These are phyloP conservation scores for Russula ochroleuca DNA, from an alignment of 768 basidiomycete genomes.

Conservation along the genomic window DNA sequence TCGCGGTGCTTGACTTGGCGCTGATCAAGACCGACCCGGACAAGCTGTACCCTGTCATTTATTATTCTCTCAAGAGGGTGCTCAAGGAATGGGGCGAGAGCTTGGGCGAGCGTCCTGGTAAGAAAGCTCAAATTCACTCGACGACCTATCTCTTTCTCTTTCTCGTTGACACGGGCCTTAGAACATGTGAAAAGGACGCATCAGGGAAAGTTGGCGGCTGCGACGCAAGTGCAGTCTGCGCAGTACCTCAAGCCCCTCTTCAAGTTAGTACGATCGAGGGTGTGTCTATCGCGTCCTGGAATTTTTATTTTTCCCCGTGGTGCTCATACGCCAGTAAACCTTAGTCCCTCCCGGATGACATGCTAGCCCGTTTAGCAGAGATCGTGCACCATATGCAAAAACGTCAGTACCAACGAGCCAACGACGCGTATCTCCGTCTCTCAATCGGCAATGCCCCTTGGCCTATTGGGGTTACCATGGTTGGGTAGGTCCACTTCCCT, in stretches of 20 bases:
- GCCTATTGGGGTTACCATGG: slow-evolving; percentile 99
- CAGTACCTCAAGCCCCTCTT: slow-evolving; percentile 97
- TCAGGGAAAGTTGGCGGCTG: slow-evolving; percentile 91
- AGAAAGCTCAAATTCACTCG: slow-evolving; percentile 27
- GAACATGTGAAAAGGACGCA: slow-evolving; percentile 83
- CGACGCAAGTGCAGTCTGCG: slow-evolving; percentile 91
- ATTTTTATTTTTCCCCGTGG: neutral
- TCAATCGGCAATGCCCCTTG: slow-evolving; percentile 99
- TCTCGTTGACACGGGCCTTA: slow-evolving; percentile 32
- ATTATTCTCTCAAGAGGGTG: slow-evolving; percentile 88
- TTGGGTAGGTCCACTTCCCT: slow-evolving; percentile 60
- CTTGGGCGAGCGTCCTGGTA: slow-evolving; percentile 91
- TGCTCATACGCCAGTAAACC: neutral
- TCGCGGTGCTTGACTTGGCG: slow-evolving; percentile 60
- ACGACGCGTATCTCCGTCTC: slow-evolving; percentile 93
- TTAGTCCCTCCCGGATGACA: slow-evolving; percentile 75
- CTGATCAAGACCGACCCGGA: slow-evolving; percentile 89
- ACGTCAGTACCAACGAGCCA: slow-evolving; percentile 91
- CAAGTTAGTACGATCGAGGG: slow-evolving; percentile 82
- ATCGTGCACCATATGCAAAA: slow-evolving; percentile 97
- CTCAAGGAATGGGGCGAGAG: slow-evolving; percentile 96
- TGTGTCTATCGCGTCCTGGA: slow-evolving; percentile 39
- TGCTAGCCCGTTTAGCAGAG: slow-evolving; percentile 83
- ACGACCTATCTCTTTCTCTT: neutral
- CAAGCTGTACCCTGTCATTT: slow-evolving; percentile 94